Base-by-base conservation (phyloP, 345 rosid species). In the Trapa incisa region DNA sequence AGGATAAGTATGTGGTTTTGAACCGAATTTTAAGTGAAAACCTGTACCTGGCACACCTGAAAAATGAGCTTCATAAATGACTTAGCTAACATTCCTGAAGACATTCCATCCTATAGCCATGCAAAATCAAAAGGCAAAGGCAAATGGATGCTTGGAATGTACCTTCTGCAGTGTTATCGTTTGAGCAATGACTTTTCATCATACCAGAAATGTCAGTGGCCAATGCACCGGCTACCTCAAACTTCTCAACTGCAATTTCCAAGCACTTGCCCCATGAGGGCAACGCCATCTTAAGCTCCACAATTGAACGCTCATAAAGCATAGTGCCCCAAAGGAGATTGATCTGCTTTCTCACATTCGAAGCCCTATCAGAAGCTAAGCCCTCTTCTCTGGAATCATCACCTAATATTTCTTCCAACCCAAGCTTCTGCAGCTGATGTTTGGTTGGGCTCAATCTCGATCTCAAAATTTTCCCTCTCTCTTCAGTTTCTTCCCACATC, bases 271-370 rank as follows among this genome's bases (percentile, higher is more conserved):
- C 79, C 96, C 97, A 94, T 45, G 73, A 67, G 15, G 89, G 96
- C 69, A 84, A 64, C 60, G 78, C 97, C 43, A 90, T 65, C 72
- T 86, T 93, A 80, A 74, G 90, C 79, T 94, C 99, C 81, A 90
- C 85, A 57, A 84, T 73, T 12, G 97, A 90, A 32, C 89, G 80
- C 81, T 93, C 96, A 37, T 88, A 93, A n/a, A 90, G 87, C 68
- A 93, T 80, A 69, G 85, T 80, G n/a, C 95, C 95, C 81, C 89
- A 81, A 45, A 88, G 78, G 68, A 90, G 82, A 74, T 88, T 84
- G 66, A 94, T 81, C 80, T 81, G 90, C n/a, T 89, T 80, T 62
- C 82, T 79, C 73, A 82, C 67, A 56, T 37, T 75, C 57, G 63
- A 69, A 53, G 74, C 78, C 79, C 78, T 82, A 75, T 82, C 82